phyloP scores from a whole-genome alignment of 768 basidiomycete species.

The Lactarius deliciosus region DNA sequence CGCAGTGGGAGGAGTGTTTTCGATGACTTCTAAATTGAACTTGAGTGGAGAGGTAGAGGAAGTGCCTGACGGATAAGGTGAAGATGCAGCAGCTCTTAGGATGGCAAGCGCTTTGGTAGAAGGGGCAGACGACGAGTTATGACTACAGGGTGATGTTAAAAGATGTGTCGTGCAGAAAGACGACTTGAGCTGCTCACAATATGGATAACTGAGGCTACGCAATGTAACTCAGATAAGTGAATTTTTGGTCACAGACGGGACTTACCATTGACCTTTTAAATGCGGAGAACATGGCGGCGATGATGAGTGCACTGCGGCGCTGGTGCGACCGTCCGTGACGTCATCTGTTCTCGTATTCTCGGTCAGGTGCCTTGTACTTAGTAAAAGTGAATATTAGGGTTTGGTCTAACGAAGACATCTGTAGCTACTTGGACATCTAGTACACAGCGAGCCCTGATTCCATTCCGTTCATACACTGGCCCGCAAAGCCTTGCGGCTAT shows the following conservation, averaged over 20 bases:
- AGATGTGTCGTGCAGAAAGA: not conserved
- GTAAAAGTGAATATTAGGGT: too few relatives aligned
- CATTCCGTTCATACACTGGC: too few relatives aligned
- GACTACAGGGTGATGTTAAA: constrained; percentile 43
- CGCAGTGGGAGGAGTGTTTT: constrained; percentile 57
- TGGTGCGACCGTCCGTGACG: not conserved
- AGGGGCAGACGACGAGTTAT: constrained; percentile 62
- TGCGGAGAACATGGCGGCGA: constrained; percentile 27
- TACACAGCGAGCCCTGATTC: too few relatives aligned
- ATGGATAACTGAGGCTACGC: constrained; percentile 28
- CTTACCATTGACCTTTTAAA: constrained; percentile 28
- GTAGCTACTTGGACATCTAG: too few relatives aligned
- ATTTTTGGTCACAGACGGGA: not conserved
- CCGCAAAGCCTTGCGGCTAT: too few relatives aligned
- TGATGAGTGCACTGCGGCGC: not conserved
- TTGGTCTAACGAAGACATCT: too few relatives aligned
- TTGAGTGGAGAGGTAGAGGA: constrained; percentile 51
- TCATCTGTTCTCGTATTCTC: not conserved
- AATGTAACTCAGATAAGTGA: not conserved
- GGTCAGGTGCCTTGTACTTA: too few relatives aligned
- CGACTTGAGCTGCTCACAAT: constrained; percentile 18
- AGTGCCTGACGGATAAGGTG: constrained; percentile 58
- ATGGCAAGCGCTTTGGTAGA: constrained; percentile 61
- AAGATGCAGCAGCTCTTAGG: constrained; percentile 56
- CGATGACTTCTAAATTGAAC: constrained; percentile 72